These are phyloP conservation scores for Cyclostephanos tholiformis DNA, from an alignment of 108 stramenopile species.

Conservation along the genomic window DNA sequence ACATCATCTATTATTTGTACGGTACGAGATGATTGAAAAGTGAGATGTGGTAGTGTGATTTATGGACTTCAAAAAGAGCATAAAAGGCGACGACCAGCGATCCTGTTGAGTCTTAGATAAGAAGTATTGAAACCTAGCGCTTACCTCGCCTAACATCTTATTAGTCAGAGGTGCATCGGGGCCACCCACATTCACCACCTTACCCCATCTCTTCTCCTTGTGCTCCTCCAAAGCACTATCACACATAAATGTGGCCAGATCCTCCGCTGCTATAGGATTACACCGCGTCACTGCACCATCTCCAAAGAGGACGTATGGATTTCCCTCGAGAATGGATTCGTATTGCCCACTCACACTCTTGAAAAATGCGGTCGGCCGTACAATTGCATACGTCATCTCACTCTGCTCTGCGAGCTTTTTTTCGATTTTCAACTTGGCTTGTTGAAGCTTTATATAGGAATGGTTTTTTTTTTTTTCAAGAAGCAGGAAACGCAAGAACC, in stretches of 20 bases:
- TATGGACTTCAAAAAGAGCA: conserved; percentile 2
- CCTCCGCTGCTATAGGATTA: conserved; percentile 84
- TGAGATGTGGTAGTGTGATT: background rate
- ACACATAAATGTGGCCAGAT: conserved; percentile 75
- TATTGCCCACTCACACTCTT: conserved; percentile 83
- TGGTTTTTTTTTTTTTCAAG: background rate
- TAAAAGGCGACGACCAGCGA: background rate
- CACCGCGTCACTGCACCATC: conserved; percentile 75
- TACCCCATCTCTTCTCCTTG: conserved; percentile 34
- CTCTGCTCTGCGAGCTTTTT: conserved; percentile 30
- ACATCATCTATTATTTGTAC: conserved; percentile 51
- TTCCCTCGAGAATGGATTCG: conserved; percentile 74
- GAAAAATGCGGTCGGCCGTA: conserved; percentile 89
- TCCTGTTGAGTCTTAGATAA: too few species aligned
- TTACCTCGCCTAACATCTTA: conserved; percentile 61
- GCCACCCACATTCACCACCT: conserved; percentile 75
- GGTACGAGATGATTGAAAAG: background rate
- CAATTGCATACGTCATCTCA: conserved; percentile 65
- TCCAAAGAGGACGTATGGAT: conserved; percentile 81
- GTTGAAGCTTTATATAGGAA: conserved; percentile 45
- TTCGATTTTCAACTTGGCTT: conserved; percentile 82
- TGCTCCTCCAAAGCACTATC: conserved; percentile 62
- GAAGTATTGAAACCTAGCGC: background rate
- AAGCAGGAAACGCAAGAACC: background rate
- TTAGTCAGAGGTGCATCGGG: conserved; percentile 80